Conservation (phyloP, 495 filamentous ascomycete species). For the Usnea hakonensis region DNA sequence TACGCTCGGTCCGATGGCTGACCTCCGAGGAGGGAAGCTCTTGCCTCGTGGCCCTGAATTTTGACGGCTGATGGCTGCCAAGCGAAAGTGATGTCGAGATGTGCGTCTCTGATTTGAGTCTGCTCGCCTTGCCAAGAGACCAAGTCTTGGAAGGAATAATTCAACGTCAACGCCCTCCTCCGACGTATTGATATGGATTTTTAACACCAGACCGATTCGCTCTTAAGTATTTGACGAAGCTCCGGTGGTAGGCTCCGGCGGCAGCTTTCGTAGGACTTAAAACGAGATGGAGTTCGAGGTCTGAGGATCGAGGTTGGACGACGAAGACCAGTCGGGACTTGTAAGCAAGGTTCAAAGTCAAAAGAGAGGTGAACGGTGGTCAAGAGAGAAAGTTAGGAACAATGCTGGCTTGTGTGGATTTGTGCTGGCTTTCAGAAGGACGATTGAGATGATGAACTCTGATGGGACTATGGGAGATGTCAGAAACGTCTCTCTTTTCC, state of each 20-base stretch:
- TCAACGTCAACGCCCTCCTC: background rate
- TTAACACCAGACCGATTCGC: background rate
- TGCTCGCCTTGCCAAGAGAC: background rate
- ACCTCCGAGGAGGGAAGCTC: conserved; percentile 59
- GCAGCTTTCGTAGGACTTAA: background rate
- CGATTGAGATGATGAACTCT: background rate
- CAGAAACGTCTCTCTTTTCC: background rate
- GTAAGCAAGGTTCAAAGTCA: background rate
- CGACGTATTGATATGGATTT: too few relatives aligned
- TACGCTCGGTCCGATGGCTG: conserved; percentile 43
- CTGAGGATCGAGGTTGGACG: background rate
- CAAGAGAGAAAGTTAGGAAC: background rate
- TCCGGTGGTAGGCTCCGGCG: background rate
- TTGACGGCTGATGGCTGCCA: conserved; percentile 33
- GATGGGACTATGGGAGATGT: background rate
- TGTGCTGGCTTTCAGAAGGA: too few relatives aligned
- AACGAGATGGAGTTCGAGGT: conserved; percentile 1
- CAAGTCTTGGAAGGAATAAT: background rate
- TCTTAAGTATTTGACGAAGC: background rate
- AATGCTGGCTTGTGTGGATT: background rate
- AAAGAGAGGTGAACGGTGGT: background rate
- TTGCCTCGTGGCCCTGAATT: conserved; percentile 53
- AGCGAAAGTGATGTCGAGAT: background rate
- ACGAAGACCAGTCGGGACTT: background rate
- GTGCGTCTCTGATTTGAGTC: background rate